Evolutionary conservation across 2,329 filamentous ascomycete genomes (phyloP).

Genomic region (Onygenales sp.): DNA sequence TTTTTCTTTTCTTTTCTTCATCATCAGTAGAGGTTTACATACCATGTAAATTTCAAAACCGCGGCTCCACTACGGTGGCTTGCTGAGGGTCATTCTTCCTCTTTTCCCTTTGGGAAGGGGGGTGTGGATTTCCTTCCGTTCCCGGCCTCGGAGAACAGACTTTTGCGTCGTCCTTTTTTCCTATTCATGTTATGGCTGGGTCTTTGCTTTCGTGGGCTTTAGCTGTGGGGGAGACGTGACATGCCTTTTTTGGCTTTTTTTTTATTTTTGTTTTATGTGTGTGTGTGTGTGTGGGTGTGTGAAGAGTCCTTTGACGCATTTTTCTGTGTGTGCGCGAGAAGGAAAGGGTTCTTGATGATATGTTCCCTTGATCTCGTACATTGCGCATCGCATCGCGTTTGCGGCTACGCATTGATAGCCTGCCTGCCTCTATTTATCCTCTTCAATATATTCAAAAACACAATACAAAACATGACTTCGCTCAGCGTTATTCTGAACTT

Average conservation of each 20-base stretch:
- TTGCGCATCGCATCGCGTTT: too few species aligned
- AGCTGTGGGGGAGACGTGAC: constrained; percentile 41
- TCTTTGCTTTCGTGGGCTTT: constrained; percentile 32
- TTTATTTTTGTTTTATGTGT: constrained; percentile 1
- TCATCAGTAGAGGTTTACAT: constrained; percentile 45
- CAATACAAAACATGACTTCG: too few species aligned
- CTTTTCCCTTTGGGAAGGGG: constrained; percentile 18
- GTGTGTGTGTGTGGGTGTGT: background rate
- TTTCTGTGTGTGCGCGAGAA: too few species aligned
- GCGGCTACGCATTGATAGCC: too few species aligned
- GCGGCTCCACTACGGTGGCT: constrained; percentile 39
- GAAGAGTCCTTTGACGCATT: too few species aligned
- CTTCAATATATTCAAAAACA: too few species aligned
- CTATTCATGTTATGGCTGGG: constrained; percentile 31
- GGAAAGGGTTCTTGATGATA: too few species aligned
- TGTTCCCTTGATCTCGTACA: too few species aligned
- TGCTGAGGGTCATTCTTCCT: constrained; percentile 38
- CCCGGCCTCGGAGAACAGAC: constrained; percentile 37
- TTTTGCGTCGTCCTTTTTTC: constrained; percentile 36
- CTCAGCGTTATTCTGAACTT: too few species aligned
- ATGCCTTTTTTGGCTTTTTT: constrained; percentile 15
- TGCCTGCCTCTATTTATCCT: too few species aligned
- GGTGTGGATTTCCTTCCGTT: constrained; percentile 40
- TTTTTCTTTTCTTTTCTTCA: constrained; percentile 32
- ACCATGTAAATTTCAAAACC: constrained; percentile 37